Evolutionary conservation across 2,329 filamentous ascomycete genomes (phyloP), one percentile per base, ranked within the genome.

Genomic region (Acrodontium crateriforme): DNA sequence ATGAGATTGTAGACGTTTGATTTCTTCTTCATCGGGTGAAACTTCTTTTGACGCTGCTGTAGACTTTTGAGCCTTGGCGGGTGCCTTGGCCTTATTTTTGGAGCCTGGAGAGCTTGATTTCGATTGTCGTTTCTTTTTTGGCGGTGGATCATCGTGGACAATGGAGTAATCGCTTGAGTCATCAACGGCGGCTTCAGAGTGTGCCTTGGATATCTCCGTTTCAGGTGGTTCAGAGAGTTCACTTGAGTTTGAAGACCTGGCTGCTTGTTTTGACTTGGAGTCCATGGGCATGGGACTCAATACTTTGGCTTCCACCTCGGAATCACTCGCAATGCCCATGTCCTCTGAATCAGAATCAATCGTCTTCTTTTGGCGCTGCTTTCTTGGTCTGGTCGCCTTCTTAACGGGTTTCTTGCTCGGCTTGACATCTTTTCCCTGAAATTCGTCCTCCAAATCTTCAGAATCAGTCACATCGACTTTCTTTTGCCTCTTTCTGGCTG

Each of bases 1-100:
- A 54, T 87, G 83, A 6, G 74, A 71, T 56, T 95, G 87, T 3
- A 95, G 63, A 26, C 75, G 78, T 54, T 93, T 95, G 49, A 94
- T 78, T 51, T 92, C 80, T 3, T 70, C 74, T 34, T 82, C 72
- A 35, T 84, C 69, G 0, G 77, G 70, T 11, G 74, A 62, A 2
- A 59, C 41, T 18, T 65, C 56, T 16, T 42, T 41, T 13, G 47
- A 15, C n/a, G 58, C 29, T 9, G 21, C 29, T 23, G 48, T 57
- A 13, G 47, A 4, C 44, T 33, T 7, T 64, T 64, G 66, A 10
- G 50, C 29, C 43, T 59, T 56, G 29, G 46, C 36, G 20, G 20
- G n/a, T 4, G 20, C n/a, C n/a, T 10, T 22, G 2, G 51, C 14
- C 36, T 50, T 52, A 47, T 38, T 52, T 37, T 20, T 37, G 17